Conservation (phyloP, 768 basidiomycete species). For the Hygrophorus pudorinus region DNA sequence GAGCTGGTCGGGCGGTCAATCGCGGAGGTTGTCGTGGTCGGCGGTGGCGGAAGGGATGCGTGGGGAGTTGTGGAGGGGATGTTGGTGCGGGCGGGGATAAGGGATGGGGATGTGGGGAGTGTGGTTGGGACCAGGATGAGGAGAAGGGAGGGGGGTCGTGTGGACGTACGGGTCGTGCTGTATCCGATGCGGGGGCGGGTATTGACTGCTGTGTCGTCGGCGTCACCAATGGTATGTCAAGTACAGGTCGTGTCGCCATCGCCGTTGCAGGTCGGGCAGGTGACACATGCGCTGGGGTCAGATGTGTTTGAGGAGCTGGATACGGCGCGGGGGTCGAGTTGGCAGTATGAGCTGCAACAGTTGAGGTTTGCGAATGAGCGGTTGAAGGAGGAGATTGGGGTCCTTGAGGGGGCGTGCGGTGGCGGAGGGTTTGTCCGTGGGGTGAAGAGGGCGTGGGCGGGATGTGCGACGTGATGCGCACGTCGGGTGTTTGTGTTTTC, state of each 20-base stretch:
- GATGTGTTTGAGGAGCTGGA: conserved; percentile 71
- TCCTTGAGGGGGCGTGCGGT: too few relatives aligned
- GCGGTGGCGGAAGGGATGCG: too few relatives aligned
- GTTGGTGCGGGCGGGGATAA: too few relatives aligned
- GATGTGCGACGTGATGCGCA: too few relatives aligned
- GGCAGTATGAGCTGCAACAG: conserved; percentile 92
- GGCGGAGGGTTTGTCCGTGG: too few relatives aligned
- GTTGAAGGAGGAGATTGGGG: too few relatives aligned
- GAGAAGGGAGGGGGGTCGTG: conserved; percentile 26
- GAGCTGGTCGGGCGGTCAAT: conserved; percentile 44
- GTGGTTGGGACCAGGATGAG: too few relatives aligned
- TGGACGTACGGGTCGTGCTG: conserved; percentile 17
- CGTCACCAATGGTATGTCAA: conserved; percentile 26
- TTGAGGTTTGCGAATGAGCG: too few relatives aligned
- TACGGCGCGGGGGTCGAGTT: conserved; percentile 58
- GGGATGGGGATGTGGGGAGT: too few relatives aligned
- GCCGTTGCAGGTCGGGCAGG: conserved; percentile 1
- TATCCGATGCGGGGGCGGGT: conserved; percentile 8
- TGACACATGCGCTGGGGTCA: conserved; percentile 7
- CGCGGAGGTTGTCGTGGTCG: conserved; percentile 25
- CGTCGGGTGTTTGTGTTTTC: too few relatives aligned
- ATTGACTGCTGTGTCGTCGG: conserved; percentile 6
- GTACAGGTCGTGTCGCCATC: conserved; percentile 19
- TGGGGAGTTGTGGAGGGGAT: too few relatives aligned
- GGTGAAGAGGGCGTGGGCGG: too few relatives aligned